Percentiles rank a stretch among this genome's conserved stretches.
phyloP scores from a whole-genome alignment of 1,284 basidiomycete genomes.

The Rhodofomes roseus region DNA sequence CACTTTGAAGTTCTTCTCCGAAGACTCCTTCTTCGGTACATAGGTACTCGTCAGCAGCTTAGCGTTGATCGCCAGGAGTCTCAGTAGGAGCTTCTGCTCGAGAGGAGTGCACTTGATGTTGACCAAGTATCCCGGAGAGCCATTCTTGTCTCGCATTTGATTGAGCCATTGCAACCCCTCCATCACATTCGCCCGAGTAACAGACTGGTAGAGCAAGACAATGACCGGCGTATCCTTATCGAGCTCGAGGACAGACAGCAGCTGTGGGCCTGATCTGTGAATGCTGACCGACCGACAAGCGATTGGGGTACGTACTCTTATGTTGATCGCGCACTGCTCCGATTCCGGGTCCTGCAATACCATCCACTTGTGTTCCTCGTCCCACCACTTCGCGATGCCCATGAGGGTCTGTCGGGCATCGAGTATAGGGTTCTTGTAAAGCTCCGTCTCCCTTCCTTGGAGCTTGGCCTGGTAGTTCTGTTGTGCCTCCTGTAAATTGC shows the following conservation, averaged over 20 bases:
- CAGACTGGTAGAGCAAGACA: constrained; percentile 27
- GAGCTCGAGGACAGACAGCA: constrained; percentile 27
- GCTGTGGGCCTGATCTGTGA: constrained; percentile 14
- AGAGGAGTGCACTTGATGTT: constrained; percentile 25
- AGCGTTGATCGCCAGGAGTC: constrained; percentile 32
- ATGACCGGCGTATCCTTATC: constrained; percentile 30
- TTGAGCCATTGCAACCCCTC: constrained; percentile 14
- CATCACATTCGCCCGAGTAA: constrained; percentile 14
- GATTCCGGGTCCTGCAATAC: constrained; percentile 25
- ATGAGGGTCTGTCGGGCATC: constrained; percentile 35
- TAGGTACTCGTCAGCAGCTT: constrained; percentile 29
- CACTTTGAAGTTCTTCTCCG: constrained; percentile 25
- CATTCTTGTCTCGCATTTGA: constrained; percentile 5
- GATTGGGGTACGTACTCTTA: constrained; percentile 24
- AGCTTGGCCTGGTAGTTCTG: background rate
- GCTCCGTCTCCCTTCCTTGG: background rate
- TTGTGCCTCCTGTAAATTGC: constrained; percentile 8
- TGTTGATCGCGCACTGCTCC: constrained; percentile 17
- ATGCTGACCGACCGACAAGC: no score
- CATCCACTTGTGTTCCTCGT: constrained; percentile 22
- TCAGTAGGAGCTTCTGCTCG: constrained; percentile 32
- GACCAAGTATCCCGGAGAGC: background rate
- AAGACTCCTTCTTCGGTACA: constrained; percentile 13
- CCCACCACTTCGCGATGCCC: constrained; percentile 24
- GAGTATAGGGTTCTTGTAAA: constrained; percentile 30